Evolutionary conservation across 106 monocot genomes (phyloP).

Genomic region (Alisma plantagoaquatica): DNA sequence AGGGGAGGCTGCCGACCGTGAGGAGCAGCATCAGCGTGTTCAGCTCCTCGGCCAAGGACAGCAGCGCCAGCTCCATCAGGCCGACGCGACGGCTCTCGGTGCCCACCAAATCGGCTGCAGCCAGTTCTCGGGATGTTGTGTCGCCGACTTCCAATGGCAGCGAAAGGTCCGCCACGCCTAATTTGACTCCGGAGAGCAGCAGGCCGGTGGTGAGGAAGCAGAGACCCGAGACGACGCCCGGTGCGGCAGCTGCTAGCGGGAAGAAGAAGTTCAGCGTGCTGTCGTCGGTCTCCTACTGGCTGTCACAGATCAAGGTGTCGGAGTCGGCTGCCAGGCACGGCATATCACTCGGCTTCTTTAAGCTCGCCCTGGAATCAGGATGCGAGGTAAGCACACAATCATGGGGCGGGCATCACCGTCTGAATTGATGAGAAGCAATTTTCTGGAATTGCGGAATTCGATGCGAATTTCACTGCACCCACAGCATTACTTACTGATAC

Average conservation of each 20-base stretch:
- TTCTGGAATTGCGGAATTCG: too few relatives aligned
- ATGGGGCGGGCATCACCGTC: too few relatives aligned
- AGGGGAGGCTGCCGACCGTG: conserved; percentile 26
- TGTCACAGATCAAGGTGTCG: conserved; percentile 75
- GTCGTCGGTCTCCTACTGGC: conserved; percentile 86
- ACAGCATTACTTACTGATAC: too few relatives aligned
- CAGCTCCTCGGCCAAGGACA: conserved; percentile 37
- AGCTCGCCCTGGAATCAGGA: conserved; percentile 76
- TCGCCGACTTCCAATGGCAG: too few relatives aligned
- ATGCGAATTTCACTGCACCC: too few relatives aligned
- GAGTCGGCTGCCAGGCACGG: conserved; percentile 65
- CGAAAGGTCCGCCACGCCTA: conserved; percentile 8
- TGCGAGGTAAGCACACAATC: conserved; percentile 58
- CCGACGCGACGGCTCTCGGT: conserved; percentile 58
- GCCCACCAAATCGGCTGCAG: conserved; percentile 39
- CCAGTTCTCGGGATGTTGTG: too few relatives aligned
- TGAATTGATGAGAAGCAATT: too few relatives aligned
- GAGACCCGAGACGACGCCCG: conserved; percentile 32
- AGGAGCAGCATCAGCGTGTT: conserved; percentile 45
- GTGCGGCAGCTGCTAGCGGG: too few relatives aligned
- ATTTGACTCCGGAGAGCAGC: conserved; percentile 17
- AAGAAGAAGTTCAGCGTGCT: conserved; percentile 49
- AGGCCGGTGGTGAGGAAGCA: conserved; percentile 37
- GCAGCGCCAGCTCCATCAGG: too few relatives aligned
- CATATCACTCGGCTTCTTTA: conserved; percentile 79